A percentile compares a stretch with the other conserved stretches of the same genome.
These are phyloP conservation scores for Sequoia sempervirens DNA, from an alignment of 75 land plant genomes.

Conservation along the genomic window DNA sequence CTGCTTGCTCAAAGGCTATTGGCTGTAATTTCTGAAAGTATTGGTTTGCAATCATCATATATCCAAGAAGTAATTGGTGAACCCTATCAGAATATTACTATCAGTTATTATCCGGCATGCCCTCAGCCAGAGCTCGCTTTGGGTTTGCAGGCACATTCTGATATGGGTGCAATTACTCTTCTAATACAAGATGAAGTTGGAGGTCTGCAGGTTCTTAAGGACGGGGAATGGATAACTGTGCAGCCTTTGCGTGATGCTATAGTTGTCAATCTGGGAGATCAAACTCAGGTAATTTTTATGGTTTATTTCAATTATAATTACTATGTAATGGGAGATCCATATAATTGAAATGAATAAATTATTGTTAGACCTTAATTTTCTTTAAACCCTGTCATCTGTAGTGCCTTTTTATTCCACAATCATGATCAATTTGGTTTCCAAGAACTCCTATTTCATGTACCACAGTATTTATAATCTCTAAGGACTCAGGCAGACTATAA, in stretches of 20 bases:
- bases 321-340: background rate
- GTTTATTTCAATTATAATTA: background rate
- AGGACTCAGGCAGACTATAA: background rate
- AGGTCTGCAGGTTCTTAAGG: slow-evolving; percentile 75
- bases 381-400: background rate
- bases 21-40: slow-evolving; percentile 56
- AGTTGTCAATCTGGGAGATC: slow-evolving; percentile 72
- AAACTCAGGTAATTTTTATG: slow-evolving; percentile 51
- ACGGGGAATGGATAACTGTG: slow-evolving; percentile 60
- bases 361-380: background rate
- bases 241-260: slow-evolving; percentile 64
- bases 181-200: slow-evolving; percentile 80
- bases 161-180: slow-evolving; percentile 82
- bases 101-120: slow-evolving; percentile 92
- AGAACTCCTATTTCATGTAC: background rate
- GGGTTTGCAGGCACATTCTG: slow-evolving; percentile 93
- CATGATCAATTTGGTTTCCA: background rate
- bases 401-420: background rate
- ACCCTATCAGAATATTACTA: slow-evolving; percentile 82
- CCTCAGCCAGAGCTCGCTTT: slow-evolving; percentile 90
- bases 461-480: background rate
- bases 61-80: slow-evolving; percentile 78
- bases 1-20: slow-evolving; percentile 54
- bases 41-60: slow-evolving; percentile 41
- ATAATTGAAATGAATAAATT: background rate